These are phyloP conservation scores for Solanum chilense DNA, from an alignment of 257 asterid species.

Conservation along the genomic window DNA sequence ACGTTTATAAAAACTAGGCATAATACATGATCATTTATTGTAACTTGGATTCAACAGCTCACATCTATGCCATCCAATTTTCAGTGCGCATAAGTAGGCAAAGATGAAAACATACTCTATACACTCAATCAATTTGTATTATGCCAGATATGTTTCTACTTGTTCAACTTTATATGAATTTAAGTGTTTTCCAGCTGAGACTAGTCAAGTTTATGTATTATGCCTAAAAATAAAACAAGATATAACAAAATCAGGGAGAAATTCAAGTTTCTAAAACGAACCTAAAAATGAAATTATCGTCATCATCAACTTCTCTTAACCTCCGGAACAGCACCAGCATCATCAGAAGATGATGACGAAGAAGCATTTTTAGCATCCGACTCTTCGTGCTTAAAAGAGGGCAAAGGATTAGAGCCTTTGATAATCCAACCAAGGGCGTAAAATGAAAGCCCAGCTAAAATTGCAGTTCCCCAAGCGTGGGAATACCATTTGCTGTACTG, in stretches of 20 bases:
- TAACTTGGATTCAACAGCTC: background rate
- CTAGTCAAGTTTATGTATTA: background rate
- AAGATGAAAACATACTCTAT: background rate
- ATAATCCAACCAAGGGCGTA: conserved; percentile 89
- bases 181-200: background rate
- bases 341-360: background rate
- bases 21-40: background rate
- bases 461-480: conserved; percentile 96
- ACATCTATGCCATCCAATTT: background rate
- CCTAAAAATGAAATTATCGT: background rate
- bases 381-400: conserved; percentile 29
- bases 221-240: background rate
- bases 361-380: background rate
- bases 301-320: background rate
- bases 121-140: background rate
- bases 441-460: conserved; percentile 76
- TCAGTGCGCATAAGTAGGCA: background rate
- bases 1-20: background rate
- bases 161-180: background rate
- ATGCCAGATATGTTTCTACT: background rate
- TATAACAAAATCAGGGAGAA: background rate
- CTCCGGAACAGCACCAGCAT: background rate
- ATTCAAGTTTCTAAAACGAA: background rate
- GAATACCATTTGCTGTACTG: conserved; percentile 92
- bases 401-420: conserved; percentile 79